Evolutionary conservation across 2,329 filamentous ascomycete species (phyloP), one percentile per base, ranked within the genome.

Genomic region (Endoconidiophora polonica): DNA sequence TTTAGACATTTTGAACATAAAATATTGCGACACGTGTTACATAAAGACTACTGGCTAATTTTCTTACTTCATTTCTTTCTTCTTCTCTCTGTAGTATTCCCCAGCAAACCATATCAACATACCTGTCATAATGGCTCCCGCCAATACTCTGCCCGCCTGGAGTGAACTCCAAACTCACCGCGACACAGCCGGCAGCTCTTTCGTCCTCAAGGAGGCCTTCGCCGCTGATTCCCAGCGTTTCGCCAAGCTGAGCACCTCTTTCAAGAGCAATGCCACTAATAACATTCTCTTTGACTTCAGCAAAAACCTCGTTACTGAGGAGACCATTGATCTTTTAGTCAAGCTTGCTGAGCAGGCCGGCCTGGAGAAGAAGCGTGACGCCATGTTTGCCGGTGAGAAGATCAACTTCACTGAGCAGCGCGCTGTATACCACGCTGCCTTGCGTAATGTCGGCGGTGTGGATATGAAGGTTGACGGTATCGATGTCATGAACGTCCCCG

Each of bases 351-450:
- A 88, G 68, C 84, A 96, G 70, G 87, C 90, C 57, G 81, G 82
- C 58, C 68, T 98, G 38, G 88, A 94, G 73, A 77, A 93, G 72
- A 85, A 95, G 64, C 83, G 91, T 56, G 90, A 98, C 77, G 81
- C 81, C 62, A 94, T 98, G 88, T 98, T 98, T 69, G 81, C 79
- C 52, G 91, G 91, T 59, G 86, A 96, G 63, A 90, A 93, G 76
- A 96, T 98, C 74, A 98, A 98, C 77, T 95, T 95, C 71, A 98
- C 91, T 54, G 91, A 98, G 74, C 74, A 90, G 63, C 82, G 91
- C 57, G 91, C 91, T 57, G 91, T 98, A 57, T 94, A 94, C 72
- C 91, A 98, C 70, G 77, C 86, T 58, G 91, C 91, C 45, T 76
- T 98, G 62, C 83, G 91, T 65, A 98, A 98, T 65, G 81, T 87